Evolutionary conservation across 495 filamentous ascomycete genomes (phyloP).

Genomic region (Amphirosellinia nigrospora): DNA sequence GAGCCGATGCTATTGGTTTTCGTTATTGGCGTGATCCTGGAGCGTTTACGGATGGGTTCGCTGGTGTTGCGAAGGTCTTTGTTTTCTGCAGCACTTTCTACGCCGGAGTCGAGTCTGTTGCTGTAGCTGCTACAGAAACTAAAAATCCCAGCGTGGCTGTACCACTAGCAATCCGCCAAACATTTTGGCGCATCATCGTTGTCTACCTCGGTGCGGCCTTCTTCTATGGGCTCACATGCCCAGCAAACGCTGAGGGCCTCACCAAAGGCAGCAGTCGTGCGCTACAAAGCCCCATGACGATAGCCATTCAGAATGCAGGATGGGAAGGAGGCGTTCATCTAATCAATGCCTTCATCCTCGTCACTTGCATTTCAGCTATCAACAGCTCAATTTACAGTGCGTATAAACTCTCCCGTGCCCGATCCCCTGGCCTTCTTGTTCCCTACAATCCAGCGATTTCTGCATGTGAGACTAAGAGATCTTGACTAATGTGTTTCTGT

Average conservation of each 20-base stretch:
- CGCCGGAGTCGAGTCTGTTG: slow-evolving; percentile 76
- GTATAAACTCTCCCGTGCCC: too few relatives aligned
- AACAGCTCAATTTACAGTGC: slow-evolving; percentile 75
- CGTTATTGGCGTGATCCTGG: slow-evolving; percentile 73
- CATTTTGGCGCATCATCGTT: slow-evolving; percentile 77
- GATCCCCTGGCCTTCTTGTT: too few relatives aligned
- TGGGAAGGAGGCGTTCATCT: slow-evolving; percentile 63
- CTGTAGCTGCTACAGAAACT: slow-evolving; percentile 76
- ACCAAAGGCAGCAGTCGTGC: slow-evolving; percentile 56
- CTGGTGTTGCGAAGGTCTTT: slow-evolving; percentile 62
- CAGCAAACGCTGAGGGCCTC: slow-evolving; percentile 52
- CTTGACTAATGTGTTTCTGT: too few relatives aligned
- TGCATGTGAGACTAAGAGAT: too few relatives aligned
- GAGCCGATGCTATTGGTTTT: slow-evolving; percentile 59
- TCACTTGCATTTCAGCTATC: slow-evolving; percentile 71
- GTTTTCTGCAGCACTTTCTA: slow-evolving; percentile 75
- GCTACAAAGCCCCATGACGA: slow-evolving; percentile 63
- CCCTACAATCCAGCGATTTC: too few relatives aligned
- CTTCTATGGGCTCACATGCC: slow-evolving; percentile 70
- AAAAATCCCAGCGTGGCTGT: slow-evolving; percentile 74
- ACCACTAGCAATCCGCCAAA: slow-evolving; percentile 74
- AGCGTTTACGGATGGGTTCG: slow-evolving; percentile 70
- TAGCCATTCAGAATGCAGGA: slow-evolving; percentile 65
- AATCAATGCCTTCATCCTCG: slow-evolving; percentile 74
- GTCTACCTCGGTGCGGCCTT: slow-evolving; percentile 76